Evolutionary conservation across 768 basidiomycete species (phyloP).

Genomic region (Cystobasidiopsis lactophilus): DNA sequence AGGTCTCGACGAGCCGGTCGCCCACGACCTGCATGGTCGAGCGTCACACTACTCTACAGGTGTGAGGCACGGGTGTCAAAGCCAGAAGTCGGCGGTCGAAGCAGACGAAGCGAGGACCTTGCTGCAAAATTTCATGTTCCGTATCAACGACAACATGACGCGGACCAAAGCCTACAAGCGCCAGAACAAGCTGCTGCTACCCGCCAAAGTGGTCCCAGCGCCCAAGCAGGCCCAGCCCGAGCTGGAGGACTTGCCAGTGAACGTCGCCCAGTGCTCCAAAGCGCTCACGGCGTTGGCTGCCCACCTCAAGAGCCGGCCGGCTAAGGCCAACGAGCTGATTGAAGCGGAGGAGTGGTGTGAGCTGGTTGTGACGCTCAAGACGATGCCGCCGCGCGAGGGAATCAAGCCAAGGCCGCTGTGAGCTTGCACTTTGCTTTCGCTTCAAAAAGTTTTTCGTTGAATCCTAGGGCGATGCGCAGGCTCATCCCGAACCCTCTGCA

Average conservation of each 20-base stretch:
- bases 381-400: conserved; percentile 47
- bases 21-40: no score
- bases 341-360: conserved; percentile 52
- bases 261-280: conserved; percentile 44
- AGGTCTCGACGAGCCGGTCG: background rate
- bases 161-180: background rate
- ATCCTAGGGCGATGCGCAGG: conserved; percentile 25
- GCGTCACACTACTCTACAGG: no score
- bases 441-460: background rate
- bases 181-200: background rate
- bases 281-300: conserved; percentile 59
- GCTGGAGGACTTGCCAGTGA: conserved; percentile 29
- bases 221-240: conserved; percentile 7
- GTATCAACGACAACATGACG: no score
- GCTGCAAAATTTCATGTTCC: no score
- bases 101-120: no score
- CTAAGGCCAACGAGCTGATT: conserved; percentile 41
- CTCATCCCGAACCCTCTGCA: conserved; percentile 59
- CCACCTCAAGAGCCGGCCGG: conserved; percentile 44
- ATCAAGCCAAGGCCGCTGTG: conserved; percentile 71
- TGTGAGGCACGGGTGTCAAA: no score
- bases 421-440: conserved; percentile 25
- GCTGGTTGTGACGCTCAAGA: conserved; percentile 71
- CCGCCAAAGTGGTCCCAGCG: conserved; percentile 6
- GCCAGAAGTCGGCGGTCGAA: no score